A percentile compares a stretch with the other conserved stretches of the same genome.
Evolutionary conservation across 257 asterid genomes (phyloP).

Genomic region (Ligustrum vulgare): DNA sequence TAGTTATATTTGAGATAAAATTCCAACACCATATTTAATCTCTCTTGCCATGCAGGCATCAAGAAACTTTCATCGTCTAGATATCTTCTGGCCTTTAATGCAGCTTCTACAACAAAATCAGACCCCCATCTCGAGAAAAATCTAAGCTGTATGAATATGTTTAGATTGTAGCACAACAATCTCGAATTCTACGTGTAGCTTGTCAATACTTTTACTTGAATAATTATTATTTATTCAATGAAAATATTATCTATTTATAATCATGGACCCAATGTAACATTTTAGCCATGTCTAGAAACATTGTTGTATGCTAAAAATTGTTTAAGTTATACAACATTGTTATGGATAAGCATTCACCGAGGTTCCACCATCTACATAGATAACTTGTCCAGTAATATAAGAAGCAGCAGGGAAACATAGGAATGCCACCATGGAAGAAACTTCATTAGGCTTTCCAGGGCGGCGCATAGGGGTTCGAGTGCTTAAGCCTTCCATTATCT

Average conservation of each 20-base stretch:
- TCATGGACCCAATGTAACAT: not conserved
- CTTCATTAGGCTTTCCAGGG: conserved; percentile 56
- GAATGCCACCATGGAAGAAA: conserved; percentile 62
- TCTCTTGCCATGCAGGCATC: conserved; percentile 52
- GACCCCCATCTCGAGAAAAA: conserved; percentile 34
- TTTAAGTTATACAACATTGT: not conserved
- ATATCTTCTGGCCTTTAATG: conserved; percentile 97
- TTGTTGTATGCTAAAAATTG: not conserved
- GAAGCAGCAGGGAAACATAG: conserved; percentile 73
- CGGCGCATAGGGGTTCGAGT: conserved; percentile 51
- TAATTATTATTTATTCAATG: not conserved
- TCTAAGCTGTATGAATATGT: conserved; percentile 17
- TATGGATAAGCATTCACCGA: not conserved
- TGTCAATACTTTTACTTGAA: not conserved
- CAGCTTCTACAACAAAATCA: conserved; percentile 58
- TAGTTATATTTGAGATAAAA: too few species aligned
- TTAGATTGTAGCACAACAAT: not conserved
- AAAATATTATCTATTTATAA: not conserved
- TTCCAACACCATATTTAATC: too few species aligned
- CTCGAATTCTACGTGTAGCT: not conserved
- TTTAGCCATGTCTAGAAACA: not conserved
- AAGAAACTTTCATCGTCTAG: conserved; percentile 79
- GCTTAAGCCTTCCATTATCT: conserved; percentile 6
- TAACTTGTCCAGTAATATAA: conserved; percentile 63
- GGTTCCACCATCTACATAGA: conserved; percentile 62